These are phyloP conservation scores for Solanum bulbocastanum DNA, from an alignment of 257 asterid species.

Conservation along the genomic window DNA sequence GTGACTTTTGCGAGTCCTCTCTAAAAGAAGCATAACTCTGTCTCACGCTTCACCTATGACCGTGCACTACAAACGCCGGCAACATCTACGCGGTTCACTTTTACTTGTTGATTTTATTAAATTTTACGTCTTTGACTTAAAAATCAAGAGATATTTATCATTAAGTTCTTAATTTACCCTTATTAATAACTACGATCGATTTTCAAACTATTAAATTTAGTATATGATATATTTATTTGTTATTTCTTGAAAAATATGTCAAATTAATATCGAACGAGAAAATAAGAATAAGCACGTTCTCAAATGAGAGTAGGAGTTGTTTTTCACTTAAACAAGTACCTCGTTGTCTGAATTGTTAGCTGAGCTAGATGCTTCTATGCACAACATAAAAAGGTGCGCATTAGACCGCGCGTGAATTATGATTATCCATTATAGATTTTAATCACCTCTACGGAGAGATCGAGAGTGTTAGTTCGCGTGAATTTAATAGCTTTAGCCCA, in stretches of 20 bases:
- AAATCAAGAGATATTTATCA: not conserved
- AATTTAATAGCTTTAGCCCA: fast-evolving
- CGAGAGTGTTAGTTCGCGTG: fast-evolving
- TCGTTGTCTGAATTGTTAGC: not conserved
- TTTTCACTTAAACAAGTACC: not conserved
- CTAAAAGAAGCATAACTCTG: not conserved
- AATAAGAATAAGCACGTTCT: not conserved
- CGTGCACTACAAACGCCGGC: not conserved
- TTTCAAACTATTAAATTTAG: not conserved
- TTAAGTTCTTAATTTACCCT: not conserved
- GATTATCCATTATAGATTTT: not conserved
- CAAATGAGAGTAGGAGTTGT: not conserved
- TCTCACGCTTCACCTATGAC: not conserved
- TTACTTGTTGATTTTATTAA: not conserved
- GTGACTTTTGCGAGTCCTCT: not conserved
- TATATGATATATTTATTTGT: not conserved
- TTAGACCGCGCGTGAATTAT: conserved; percentile 6
- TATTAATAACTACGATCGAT: not conserved
- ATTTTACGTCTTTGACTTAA: not conserved
- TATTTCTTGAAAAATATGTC: not conserved
- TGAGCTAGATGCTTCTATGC: not conserved
- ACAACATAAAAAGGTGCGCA: conserved; percentile 11
- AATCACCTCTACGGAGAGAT: not conserved
- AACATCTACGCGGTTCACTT: fast-evolving
- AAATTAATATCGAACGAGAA: not conserved